Evolutionary conservation across 2,329 filamentous ascomycete genomes (phyloP), one percentile per base, ranked within the genome.

Genomic region (Epichloe uncinata): DNA sequence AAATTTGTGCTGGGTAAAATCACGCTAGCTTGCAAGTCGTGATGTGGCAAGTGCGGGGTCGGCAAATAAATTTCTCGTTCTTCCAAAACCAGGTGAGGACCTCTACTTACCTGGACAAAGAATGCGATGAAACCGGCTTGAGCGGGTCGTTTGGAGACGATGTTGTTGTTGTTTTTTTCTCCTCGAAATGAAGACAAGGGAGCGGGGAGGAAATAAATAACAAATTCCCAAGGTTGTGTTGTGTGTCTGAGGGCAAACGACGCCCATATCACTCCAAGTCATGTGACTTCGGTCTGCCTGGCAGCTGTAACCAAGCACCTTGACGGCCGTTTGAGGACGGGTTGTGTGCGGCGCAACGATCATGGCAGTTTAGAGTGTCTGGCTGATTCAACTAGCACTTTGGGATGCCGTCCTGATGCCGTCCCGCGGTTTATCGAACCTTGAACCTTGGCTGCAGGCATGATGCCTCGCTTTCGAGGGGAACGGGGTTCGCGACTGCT

Each of bases 1-100:
- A n/a, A 42, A 42, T 34, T 48, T 48, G 33, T 42, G 47, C 26
- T 48, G 47, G 47, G 38, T 26, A 26, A 37, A 48, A 43, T 43
- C 47, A 36, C 33, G 47, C 47, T 48, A 43, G 40, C n/a, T 16
- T 11, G 13, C 16, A 34, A 48, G 37, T 41, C 46, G 37, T 48
- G 46, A 48, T 48, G 36, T 48, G 38, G 47, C 47, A 48, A 37
- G 47, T 48, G 47, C 47, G 40, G 47, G 47, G 47, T 48, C 33
- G 18, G 15, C 7, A 26, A 22, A 20, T 6, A 35, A 35, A 22
- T 48, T 48, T 48, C 30, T 35, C 47, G 40, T 20, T 34, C 12
- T 34, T 42, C n/a, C 30, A 20, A 35, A 20, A 36, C 5, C 4
- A 48, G 20, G 22, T 33, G 36, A 16, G 42, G 26, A 33, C 30